Evolutionary conservation across 768 basidiomycete genomes (phyloP).

Genomic region (Tylopilus plumbeoviolaceoides): DNA sequence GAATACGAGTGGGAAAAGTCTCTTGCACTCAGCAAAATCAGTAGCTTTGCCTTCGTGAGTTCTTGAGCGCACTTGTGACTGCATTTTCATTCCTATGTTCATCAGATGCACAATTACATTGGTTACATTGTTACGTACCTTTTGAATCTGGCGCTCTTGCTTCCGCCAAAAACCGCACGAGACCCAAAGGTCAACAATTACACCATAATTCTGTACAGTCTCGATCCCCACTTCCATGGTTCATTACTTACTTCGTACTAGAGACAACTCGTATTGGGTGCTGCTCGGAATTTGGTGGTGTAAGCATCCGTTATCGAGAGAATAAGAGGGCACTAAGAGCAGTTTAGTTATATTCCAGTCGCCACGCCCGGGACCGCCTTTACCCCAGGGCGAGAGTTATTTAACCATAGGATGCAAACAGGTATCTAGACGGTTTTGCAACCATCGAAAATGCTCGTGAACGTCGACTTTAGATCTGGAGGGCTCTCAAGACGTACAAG

Average conservation of each 20-base stretch:
- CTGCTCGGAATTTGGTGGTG: constrained; percentile 86
- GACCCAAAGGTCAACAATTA: constrained; percentile 73
- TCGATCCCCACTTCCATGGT: background rate
- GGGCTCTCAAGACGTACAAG: constrained; percentile 69
- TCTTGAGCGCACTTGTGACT: background rate
- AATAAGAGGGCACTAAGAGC: background rate
- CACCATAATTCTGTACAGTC: constrained; percentile 58
- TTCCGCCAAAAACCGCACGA: constrained; percentile 42
- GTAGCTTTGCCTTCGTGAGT: constrained; percentile 75
- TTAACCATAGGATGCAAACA: constrained; percentile 86
- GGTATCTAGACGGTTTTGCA: constrained; percentile 32
- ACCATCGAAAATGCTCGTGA: background rate
- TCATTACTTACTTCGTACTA: constrained; percentile 21
- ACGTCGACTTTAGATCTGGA: constrained; percentile 57
- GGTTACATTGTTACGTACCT: constrained; percentile 65
- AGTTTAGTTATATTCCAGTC: constrained; percentile 76
- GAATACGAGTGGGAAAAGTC: constrained; percentile 74
- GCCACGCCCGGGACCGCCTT: constrained; percentile 73
- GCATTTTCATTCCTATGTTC: background rate
- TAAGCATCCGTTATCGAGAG: constrained; percentile 32
- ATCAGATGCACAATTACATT: constrained; percentile 69
- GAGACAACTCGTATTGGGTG: constrained; percentile 75
- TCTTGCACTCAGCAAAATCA: constrained; percentile 75
- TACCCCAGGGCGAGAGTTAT: constrained; percentile 75
- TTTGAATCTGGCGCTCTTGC: constrained; percentile 65